These are phyloP conservation scores for Neurospora sp. DNA, from an alignment of 495 filamentous ascomycete genomes.

Conservation along the genomic window DNA sequence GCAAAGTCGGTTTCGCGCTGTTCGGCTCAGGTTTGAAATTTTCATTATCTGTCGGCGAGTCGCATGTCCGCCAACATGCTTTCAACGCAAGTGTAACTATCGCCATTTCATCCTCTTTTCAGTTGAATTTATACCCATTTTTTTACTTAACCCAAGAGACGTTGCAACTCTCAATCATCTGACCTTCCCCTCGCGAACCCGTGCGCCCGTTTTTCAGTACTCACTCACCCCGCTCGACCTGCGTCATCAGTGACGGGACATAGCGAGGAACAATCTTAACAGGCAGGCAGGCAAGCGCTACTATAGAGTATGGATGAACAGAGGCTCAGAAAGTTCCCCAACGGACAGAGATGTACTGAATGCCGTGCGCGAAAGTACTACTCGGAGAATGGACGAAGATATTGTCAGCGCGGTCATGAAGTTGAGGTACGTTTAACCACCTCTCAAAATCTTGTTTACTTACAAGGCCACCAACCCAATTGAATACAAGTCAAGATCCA, in stretches of 20 bases:
- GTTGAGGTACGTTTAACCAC: constrained; percentile 27
- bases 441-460: not conserved
- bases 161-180: not conserved
- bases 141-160: not conserved
- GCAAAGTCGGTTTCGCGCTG: not conserved
- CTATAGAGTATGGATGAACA: not conserved
- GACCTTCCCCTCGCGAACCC: not conserved
- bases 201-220: not conserved
- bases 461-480: not conserved
- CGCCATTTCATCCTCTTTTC: not conserved
- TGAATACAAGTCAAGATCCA: not conserved
- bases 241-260: not conserved
- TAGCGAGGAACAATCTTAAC: not conserved
- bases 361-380: constrained; percentile 41
- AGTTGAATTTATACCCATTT: not conserved
- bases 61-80: not conserved
- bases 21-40: not conserved
- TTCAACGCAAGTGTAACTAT: not conserved
- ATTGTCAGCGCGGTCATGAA: constrained; percentile 45
- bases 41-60: not conserved
- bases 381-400: constrained; percentile 37
- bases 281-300: not conserved
- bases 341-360: constrained; percentile 35
- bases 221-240: not conserved
- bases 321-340: constrained; percentile 22